These are phyloP conservation scores for Mortierella sp. DNA, from an alignment of 371 early-diverging fungal species.

Conservation along the genomic window DNA sequence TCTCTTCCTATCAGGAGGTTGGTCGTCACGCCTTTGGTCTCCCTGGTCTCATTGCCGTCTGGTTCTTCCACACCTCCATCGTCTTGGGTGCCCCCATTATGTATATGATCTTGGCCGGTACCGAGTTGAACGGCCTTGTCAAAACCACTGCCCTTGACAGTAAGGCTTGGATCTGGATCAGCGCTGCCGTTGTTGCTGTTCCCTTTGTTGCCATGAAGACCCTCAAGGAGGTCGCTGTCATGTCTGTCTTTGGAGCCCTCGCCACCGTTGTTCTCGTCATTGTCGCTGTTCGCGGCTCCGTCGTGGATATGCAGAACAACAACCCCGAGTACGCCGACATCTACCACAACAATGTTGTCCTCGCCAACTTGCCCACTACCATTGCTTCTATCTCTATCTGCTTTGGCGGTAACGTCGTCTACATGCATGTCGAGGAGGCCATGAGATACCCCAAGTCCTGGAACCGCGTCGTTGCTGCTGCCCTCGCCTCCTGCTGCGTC, in stretches of 20 bases:
- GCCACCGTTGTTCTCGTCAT: constrained; percentile 67
- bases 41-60: constrained; percentile 51
- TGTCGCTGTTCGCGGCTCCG: constrained; percentile 61
- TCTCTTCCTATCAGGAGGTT: constrained; percentile 58
- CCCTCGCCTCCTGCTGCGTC: constrained; percentile 79
- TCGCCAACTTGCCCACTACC: constrained; percentile 70
- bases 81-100: constrained; percentile 73
- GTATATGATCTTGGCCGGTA: constrained; percentile 69
- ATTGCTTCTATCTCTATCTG: constrained; percentile 79
- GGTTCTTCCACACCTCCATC: constrained; percentile 72
- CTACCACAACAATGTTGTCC: constrained; percentile 63
- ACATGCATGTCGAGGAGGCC: constrained; percentile 63
- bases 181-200: constrained; percentile 61
- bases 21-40: constrained; percentile 62
- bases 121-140: constrained; percentile 60
- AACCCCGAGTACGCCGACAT: constrained; percentile 45
- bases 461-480: constrained; percentile 77
- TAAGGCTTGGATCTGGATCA: constrained; percentile 69
- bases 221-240: constrained; percentile 73
- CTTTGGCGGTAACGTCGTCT: constrained; percentile 88
- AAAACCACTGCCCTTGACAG: constrained; percentile 1
- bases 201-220: constrained; percentile 71
- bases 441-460: constrained; percentile 78
- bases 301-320: constrained; percentile 50
- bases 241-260: constrained; percentile 73